These are phyloP conservation scores for Immersiella caudata DNA, from an alignment of 495 filamentous ascomycete species.

Conservation along the genomic window DNA sequence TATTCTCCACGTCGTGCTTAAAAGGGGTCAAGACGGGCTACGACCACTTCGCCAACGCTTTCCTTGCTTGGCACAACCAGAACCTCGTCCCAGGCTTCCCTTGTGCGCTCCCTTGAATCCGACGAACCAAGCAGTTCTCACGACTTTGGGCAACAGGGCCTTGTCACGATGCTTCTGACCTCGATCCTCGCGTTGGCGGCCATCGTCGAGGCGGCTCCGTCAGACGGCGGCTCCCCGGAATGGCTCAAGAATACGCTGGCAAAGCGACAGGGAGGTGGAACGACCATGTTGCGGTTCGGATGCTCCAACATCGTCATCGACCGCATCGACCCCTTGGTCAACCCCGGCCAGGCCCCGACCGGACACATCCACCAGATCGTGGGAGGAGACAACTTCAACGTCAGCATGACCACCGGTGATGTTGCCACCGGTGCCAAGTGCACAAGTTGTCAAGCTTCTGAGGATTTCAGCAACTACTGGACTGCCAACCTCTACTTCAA, in stretches of 20 bases:
- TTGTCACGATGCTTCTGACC: constrained; percentile 42
- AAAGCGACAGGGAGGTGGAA: constrained; percentile 10
- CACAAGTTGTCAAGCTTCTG: constrained; percentile 30
- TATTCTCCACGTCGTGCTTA: constrained; percentile 2
- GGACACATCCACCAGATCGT: constrained; percentile 53
- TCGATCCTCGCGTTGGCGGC: constrained; percentile 42
- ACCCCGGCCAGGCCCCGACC: constrained; percentile 41
- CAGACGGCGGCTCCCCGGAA: not conserved
- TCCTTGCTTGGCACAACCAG: constrained; percentile 6
- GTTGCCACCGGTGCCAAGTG: constrained; percentile 40
- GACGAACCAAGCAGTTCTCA: too few relatives aligned
- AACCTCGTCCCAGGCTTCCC: too few relatives aligned
- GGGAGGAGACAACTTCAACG: constrained; percentile 53
- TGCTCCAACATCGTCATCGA: constrained; percentile 50
- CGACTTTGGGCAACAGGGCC: too few relatives aligned
- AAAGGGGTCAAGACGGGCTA: constrained; percentile 6
- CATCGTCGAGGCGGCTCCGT: constrained; percentile 40
- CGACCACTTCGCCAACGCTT: not conserved
- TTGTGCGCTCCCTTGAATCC: not conserved
- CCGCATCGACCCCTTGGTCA: constrained; percentile 48
- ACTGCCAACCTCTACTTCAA: constrained; percentile 53
- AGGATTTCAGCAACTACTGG: constrained; percentile 42
- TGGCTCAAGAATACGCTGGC: constrained; percentile 22
- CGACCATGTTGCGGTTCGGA: constrained; percentile 53
- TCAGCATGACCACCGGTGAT: constrained; percentile 45